phyloP scores from a whole-genome alignment of 139 green algal species.

The Micractinium sp. region DNA sequence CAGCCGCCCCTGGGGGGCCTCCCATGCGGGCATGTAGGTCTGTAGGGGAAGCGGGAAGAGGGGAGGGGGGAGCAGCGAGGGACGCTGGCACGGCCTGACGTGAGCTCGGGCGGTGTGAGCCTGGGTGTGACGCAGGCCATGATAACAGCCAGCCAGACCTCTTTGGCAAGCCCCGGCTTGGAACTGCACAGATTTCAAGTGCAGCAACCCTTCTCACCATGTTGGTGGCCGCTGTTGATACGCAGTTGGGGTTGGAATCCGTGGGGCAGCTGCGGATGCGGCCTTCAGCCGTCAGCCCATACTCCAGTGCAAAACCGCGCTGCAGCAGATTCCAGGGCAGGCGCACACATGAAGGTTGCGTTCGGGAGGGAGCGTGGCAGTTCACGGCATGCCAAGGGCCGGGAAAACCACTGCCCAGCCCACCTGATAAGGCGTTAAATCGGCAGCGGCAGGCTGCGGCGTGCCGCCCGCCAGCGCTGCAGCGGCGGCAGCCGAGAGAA shows the following conservation, averaged over 20 bases:
- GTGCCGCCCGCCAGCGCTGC: not conserved
- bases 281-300: not conserved
- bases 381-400: too few species aligned
- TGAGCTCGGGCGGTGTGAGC: too few species aligned
- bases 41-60: not conserved
- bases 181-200: too few species aligned
- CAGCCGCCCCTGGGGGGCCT: conserved; percentile 16
- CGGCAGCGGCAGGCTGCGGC: not conserved
- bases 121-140: too few species aligned
- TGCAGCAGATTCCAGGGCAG: not conserved
- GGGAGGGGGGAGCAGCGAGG: not conserved
- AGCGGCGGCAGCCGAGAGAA: not conserved
- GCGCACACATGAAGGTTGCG: too few species aligned
- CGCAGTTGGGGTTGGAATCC: conserved; percentile 72
- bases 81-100: not conserved
- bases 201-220: not conserved
- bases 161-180: too few species aligned
- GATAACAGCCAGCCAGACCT: too few species aligned
- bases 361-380: too few species aligned
- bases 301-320: not conserved
- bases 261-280: conserved; percentile 40
- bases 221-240: conserved; percentile 60
- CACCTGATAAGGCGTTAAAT: not conserved
- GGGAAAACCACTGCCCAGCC: too few species aligned
- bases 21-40: conserved; percentile 27